A percentile compares a stretch with the other conserved stretches of the same genome.
phyloP scores from a whole-genome alignment of 2,329 filamentous ascomycete genomes.

The Arthrinium puccinioides region DNA sequence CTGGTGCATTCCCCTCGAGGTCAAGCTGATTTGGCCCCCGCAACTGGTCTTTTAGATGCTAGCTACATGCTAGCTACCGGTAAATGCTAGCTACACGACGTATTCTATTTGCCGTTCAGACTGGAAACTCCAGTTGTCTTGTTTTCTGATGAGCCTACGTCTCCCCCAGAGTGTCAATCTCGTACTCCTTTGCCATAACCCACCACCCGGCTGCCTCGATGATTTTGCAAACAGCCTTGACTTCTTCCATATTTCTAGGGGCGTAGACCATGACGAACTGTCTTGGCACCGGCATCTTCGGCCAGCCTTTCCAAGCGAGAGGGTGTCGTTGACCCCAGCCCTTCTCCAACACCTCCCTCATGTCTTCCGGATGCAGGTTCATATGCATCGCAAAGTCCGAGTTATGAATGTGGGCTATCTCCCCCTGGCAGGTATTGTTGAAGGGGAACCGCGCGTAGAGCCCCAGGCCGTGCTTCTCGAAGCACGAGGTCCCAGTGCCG shows the following conservation, averaged over 20 bases:
- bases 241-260: constrained; percentile 57
- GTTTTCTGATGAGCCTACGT: neutral
- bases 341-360: constrained; percentile 60
- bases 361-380: constrained; percentile 73
- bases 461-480: constrained; percentile 76
- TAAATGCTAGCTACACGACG: too few relatives aligned
- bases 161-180: constrained; percentile 18
- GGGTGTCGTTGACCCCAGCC: constrained; percentile 74
- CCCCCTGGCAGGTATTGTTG: constrained; percentile 68
- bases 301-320: constrained; percentile 57
- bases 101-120: too few relatives aligned
- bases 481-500: constrained; percentile 61
- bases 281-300: constrained; percentile 60
- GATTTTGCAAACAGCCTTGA: constrained; percentile 60
- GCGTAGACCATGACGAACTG: constrained; percentile 82
- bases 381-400: constrained; percentile 73
- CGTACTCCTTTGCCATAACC: constrained; percentile 38
- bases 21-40: too few relatives aligned
- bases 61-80: too few relatives aligned
- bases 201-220: constrained; percentile 71
- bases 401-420: constrained; percentile 74
- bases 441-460: constrained; percentile 62
- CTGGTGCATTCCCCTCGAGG: too few relatives aligned
- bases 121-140: too few relatives aligned
- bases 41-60: too few relatives aligned